A percentile compares a stretch with the other conserved stretches of the same genome.
phyloP scores from a whole-genome alignment of 768 basidiomycete genomes.

The Xerocomellus chrysenteron region DNA sequence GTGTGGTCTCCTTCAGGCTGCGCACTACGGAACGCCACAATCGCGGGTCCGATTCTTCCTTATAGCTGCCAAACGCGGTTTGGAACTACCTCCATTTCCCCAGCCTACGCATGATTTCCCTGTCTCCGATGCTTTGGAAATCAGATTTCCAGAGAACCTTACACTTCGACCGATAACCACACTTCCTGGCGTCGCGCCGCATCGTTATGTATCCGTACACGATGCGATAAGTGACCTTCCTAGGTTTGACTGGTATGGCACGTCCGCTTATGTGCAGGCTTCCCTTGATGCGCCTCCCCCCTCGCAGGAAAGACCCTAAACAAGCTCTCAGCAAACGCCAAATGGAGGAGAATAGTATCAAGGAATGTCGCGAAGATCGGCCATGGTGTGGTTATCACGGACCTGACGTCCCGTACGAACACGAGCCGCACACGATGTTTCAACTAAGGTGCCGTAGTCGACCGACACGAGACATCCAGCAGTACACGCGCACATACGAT shows the following conservation, averaged over 20 bases:
- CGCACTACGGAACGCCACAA: conserved; percentile 49
- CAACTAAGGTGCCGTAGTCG: conserved; percentile 48
- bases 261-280: not conserved
- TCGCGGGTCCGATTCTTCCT: conserved; percentile 48
- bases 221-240: conserved; percentile 77
- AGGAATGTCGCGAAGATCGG: conserved; percentile 39
- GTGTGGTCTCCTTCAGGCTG: conserved; percentile 45
- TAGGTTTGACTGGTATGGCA: conserved; percentile 66
- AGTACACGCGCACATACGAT: conserved; percentile 58
- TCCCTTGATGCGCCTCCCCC: not conserved
- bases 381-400: conserved; percentile 35
- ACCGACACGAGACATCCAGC: conserved; percentile 58
- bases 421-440: conserved; percentile 37
- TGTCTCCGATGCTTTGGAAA: conserved; percentile 41
- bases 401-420: conserved; percentile 31
- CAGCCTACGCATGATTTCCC: conserved; percentile 46
- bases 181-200: conserved; percentile 51
- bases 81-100: conserved; percentile 40
- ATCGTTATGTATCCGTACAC: conserved; percentile 57
- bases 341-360: conserved; percentile 24
- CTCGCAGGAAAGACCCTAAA: conserved; percentile 26
- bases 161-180: conserved; percentile 45
- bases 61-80: conserved; percentile 39
- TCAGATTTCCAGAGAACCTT: conserved; percentile 47
- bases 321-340: conserved; percentile 5